Percentiles rank a stretch among this genome's conserved stretches.
Evolutionary conservation across 306 rosid species (phyloP).

Genomic region (Clitoria ternatea): DNA sequence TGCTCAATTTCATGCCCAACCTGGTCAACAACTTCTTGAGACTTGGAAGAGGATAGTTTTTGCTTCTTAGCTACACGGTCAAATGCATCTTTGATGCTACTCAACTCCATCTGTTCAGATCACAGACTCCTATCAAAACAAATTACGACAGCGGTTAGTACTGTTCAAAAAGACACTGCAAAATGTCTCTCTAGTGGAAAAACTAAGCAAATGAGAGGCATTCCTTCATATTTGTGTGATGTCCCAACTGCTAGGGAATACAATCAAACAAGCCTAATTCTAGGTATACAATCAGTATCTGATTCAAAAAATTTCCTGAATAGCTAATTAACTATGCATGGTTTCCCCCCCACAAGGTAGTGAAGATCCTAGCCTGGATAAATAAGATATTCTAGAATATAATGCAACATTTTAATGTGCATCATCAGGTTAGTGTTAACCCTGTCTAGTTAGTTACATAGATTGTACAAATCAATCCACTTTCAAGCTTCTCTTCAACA

Average conservation of each 20-base stretch:
- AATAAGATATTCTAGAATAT: too few relatives aligned
- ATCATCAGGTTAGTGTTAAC: too few relatives aligned
- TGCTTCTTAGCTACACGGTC: conserved; percentile 87
- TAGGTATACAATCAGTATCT: too few relatives aligned
- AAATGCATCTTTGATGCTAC: conserved; percentile 74
- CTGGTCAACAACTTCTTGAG: conserved; percentile 71
- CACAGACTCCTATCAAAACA: conserved; percentile 42
- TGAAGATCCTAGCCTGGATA: too few relatives aligned
- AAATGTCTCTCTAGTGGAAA: background rate
- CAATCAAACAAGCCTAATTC: too few relatives aligned
- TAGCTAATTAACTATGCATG: too few relatives aligned
- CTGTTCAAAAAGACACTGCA: conserved; percentile 8
- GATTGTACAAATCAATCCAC: too few relatives aligned
- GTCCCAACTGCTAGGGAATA: background rate
- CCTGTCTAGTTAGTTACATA: too few relatives aligned
- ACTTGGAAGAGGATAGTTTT: conserved; percentile 68
- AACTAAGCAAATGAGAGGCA: conserved; percentile 11
- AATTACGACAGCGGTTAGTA: conserved; percentile 25
- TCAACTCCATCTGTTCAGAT: conserved; percentile 63
- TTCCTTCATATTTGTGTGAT: background rate
- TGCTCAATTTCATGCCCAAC: conserved; percentile 65
- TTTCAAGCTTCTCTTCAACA: too few relatives aligned
- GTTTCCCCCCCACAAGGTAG: too few relatives aligned
- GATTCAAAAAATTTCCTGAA: too few relatives aligned
- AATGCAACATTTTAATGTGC: too few relatives aligned